Percentiles rank a stretch among this genome's conserved stretches.
Evolutionary conservation across 2,329 filamentous ascomycete genomes (phyloP).

Genomic region (Claviceps quebecensis): DNA sequence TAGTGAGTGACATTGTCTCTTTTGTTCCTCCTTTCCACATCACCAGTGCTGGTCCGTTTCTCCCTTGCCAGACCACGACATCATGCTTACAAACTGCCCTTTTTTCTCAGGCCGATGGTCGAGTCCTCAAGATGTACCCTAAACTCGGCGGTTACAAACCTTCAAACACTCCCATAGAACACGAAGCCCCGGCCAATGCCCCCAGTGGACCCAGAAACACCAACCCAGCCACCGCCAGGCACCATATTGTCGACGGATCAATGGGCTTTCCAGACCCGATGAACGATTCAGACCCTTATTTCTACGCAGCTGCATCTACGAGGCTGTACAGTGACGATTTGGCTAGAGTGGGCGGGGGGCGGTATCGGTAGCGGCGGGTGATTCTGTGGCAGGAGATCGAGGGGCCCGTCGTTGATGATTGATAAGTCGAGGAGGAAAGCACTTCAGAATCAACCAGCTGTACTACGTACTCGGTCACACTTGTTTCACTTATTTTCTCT

Average conservation of each 20-base stretch:
- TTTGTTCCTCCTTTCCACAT: conserved; percentile 5
- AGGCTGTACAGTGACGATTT: conserved; percentile 42
- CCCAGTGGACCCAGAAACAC: conserved; percentile 17
- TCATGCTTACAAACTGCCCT: background rate
- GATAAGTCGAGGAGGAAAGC: background rate
- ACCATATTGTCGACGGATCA: conserved; percentile 36
- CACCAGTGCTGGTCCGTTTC: background rate
- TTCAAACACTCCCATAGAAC: conserved; percentile 11
- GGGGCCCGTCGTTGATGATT: background rate
- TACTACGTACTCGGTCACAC: background rate
- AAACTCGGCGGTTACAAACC: conserved; percentile 36
- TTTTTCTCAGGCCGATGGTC: conserved; percentile 50
- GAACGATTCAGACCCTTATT: conserved; percentile 14
- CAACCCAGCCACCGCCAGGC: conserved; percentile 14
- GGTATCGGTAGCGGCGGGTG: conserved; percentile 10
- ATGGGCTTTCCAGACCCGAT: conserved; percentile 39
- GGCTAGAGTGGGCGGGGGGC: conserved; percentile 14
- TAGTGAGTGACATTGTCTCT: conserved; percentile 31
- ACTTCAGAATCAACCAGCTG: no score
- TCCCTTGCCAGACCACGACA: background rate
- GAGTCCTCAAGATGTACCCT: conserved; percentile 58
- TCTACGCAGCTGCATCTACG: conserved; percentile 15
- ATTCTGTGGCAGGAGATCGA: conserved; percentile 12
- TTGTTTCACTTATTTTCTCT: background rate
- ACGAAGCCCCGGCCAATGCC: conserved; percentile 17